These are phyloP conservation scores for Mucor velutinosus DNA, from an alignment of 371 early-diverging fungal genomes.

Conservation along the genomic window DNA sequence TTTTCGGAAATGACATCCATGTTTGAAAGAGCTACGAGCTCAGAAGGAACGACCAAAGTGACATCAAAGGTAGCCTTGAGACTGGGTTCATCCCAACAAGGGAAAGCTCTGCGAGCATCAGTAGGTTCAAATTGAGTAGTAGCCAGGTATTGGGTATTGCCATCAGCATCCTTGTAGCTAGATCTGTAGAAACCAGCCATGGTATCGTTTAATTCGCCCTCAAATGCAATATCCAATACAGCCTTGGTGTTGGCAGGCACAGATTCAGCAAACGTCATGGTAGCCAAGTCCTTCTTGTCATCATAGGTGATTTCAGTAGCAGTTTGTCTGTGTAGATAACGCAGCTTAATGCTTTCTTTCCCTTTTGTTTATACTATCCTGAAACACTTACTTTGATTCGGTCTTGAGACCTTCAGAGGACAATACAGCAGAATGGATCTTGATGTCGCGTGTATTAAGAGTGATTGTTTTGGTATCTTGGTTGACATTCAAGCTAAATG, in stretches of 20 bases:
- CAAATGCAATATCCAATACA: slow-evolving; percentile 67
- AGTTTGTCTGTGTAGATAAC: slow-evolving; percentile 45
- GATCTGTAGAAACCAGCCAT: slow-evolving; percentile 92
- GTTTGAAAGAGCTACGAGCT: slow-evolving; percentile 85
- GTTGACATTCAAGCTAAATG: slow-evolving; percentile 53
- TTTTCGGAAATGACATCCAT: slow-evolving; percentile 71
- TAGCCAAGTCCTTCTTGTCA: slow-evolving; percentile 70
- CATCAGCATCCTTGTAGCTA: slow-evolving; percentile 74
- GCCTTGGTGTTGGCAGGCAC: slow-evolving; percentile 72
- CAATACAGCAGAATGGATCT: slow-evolving; percentile 52
- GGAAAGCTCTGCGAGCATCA: slow-evolving; percentile 89
- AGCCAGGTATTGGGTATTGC: slow-evolving; percentile 73
- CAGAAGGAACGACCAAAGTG: slow-evolving; percentile 71
- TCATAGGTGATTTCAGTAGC: slow-evolving; percentile 71
- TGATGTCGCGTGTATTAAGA: slow-evolving; percentile 65
- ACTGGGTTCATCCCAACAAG: slow-evolving; percentile 92
- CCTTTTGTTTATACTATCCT: neutral
- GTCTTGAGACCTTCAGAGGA: slow-evolving; percentile 57
- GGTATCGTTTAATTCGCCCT: slow-evolving; percentile 81
- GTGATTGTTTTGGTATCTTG: slow-evolving; percentile 65
- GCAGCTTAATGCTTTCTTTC: neutral
- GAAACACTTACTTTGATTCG: slow-evolving; percentile 51
- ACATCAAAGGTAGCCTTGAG: slow-evolving; percentile 91
- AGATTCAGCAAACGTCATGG: slow-evolving; percentile 68
- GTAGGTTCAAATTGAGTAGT: slow-evolving; percentile 95